Evolutionary conservation across 164 flowering plant species (phyloP).

Genomic region (Aristolochia contorta): DNA sequence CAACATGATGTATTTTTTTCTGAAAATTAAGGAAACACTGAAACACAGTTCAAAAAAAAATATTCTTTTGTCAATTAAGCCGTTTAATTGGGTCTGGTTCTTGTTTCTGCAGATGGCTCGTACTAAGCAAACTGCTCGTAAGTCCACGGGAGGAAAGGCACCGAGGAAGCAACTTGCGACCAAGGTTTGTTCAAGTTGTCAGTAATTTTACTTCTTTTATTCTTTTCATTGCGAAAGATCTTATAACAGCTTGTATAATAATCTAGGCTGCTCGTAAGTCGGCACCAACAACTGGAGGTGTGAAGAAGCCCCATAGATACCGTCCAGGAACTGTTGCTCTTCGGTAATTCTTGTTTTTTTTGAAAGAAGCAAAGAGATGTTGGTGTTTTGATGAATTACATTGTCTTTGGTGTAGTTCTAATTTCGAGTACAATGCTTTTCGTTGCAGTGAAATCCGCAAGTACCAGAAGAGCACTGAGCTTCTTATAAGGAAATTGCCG

Average conservation of each 20-base stretch:
- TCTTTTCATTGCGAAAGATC: not conserved
- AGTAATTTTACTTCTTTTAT: not conserved
- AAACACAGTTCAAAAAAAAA: too few relatives aligned
- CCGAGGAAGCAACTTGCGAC: slow-evolving; percentile 18
- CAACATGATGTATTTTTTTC: too few relatives aligned
- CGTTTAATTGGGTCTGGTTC: too few relatives aligned
- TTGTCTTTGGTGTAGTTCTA: not conserved
- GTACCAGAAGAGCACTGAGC: slow-evolving; percentile 23
- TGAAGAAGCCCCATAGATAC: slow-evolving; percentile 16
- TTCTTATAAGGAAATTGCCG: slow-evolving; percentile 18
- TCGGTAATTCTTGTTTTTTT: slow-evolving; percentile 2
- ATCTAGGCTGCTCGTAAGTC: slow-evolving; percentile 15
- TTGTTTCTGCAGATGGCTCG: slow-evolving; percentile 11
- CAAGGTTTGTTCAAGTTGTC: slow-evolving; percentile 3
- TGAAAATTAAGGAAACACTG: too few relatives aligned
- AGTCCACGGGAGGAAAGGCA: slow-evolving; percentile 17
- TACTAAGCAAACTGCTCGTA: slow-evolving; percentile 17
- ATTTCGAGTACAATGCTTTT: not conserved
- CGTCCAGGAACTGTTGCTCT: slow-evolving; percentile 19
- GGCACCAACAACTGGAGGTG: slow-evolving; percentile 16
- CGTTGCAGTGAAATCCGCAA: slow-evolving; percentile 14
- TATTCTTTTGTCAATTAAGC: too few relatives aligned
- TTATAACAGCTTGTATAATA: not conserved
- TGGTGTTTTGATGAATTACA: not conserved
- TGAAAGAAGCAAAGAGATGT: too few relatives aligned